phyloP scores from a whole-genome alignment of 2,329 filamentous ascomycete species.

The Neonectria hederae region DNA sequence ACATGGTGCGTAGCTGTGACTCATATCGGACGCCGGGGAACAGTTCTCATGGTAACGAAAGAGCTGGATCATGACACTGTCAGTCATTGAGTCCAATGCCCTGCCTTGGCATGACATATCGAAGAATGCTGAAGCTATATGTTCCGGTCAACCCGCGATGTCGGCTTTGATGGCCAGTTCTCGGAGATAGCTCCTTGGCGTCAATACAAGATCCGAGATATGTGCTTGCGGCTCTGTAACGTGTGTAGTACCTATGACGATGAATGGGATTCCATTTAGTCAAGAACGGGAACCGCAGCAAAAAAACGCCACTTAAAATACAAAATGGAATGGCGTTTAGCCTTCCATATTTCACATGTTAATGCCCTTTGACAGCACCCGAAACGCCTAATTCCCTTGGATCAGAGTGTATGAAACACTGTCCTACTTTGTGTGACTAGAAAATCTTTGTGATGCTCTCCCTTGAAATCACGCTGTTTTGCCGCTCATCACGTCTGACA shows the following conservation, averaged over 20 bases:
- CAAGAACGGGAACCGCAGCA: background rate
- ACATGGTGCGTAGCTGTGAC: background rate
- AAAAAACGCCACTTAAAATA: background rate
- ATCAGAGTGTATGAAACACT: background rate
- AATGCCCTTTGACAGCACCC: background rate
- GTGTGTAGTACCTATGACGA: background rate
- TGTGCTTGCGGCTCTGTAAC: background rate
- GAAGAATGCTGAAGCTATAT: background rate
- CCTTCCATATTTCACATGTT: background rate
- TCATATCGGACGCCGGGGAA: background rate
- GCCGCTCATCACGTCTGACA: constrained; percentile 81
- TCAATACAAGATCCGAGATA: background rate
- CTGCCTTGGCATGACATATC: background rate
- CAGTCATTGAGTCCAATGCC: background rate
- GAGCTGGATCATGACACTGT: background rate
- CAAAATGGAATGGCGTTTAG: background rate
- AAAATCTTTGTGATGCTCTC: constrained; percentile 66
- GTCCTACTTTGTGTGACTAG: constrained; percentile 24
- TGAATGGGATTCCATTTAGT: background rate
- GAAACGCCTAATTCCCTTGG: background rate
- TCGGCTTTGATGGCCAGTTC: background rate
- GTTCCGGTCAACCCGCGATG: background rate
- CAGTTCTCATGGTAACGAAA: background rate
- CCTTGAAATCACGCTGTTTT: constrained; percentile 87
- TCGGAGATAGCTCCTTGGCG: background rate